Percentiles rank a stretch among this genome's conserved stretches.
Evolutionary conservation across 225 moss, liverwort and hornwort genomes (phyloP).

Genomic region (Neckera pumila): DNA sequence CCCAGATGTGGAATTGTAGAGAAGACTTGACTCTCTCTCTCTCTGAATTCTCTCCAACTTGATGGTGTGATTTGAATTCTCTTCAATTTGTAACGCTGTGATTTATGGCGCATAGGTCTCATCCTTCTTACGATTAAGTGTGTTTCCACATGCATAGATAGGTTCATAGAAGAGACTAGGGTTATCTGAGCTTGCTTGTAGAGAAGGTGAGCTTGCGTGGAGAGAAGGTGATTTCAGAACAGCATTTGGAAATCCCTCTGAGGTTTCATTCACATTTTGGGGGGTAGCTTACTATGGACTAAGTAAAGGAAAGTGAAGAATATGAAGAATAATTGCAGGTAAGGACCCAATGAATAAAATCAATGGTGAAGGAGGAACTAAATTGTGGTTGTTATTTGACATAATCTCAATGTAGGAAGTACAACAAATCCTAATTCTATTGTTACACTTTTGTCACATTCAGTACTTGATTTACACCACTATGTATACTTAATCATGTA

Average conservation of each 20-base stretch:
- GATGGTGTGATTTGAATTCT: background rate
- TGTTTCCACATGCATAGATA: background rate
- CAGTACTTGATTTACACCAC: background rate
- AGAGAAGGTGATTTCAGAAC: background rate
- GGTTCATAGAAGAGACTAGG: background rate
- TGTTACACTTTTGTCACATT: too few relatives aligned
- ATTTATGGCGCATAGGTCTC: background rate
- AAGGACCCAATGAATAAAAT: background rate
- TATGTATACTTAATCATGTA: background rate
- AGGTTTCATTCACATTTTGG: too few relatives aligned
- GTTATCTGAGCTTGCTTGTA: background rate
- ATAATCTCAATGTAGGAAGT: background rate
- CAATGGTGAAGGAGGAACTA: background rate
- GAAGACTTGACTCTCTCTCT: background rate
- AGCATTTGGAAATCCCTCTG: too few relatives aligned
- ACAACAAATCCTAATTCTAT: too few relatives aligned
- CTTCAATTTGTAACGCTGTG: background rate
- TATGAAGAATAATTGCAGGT: background rate
- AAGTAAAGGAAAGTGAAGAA: background rate
- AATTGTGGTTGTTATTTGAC: background rate
- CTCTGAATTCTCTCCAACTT: background rate
- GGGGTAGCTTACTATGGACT: background rate
- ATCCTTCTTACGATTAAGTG: too few relatives aligned
- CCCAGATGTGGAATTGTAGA: background rate
- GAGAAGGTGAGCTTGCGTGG: background rate